These are phyloP conservation scores for Penicillium freii DNA, from an alignment of 2,329 filamentous ascomycete genomes.

Conservation along the genomic window DNA sequence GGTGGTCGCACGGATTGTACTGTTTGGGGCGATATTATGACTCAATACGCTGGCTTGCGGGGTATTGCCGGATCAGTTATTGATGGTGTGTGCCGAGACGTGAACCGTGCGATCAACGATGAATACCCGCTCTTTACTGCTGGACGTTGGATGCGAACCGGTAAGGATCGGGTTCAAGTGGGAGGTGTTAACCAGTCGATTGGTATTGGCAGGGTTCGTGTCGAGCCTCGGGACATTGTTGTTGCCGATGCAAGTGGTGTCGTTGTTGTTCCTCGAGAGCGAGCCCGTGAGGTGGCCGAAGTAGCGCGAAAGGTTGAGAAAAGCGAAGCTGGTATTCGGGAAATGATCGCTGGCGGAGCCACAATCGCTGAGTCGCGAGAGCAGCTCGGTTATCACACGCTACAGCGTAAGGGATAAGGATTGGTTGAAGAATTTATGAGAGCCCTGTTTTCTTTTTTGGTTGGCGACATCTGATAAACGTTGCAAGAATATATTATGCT, in stretches of 20 bases:
- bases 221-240: constrained; percentile 30
- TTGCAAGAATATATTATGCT: too few relatives aligned
- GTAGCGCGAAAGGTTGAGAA: constrained; percentile 11
- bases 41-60: constrained; percentile 33
- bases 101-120: constrained; percentile 30
- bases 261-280: constrained; percentile 18
- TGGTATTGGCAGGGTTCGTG: constrained; percentile 30
- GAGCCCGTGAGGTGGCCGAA: constrained; percentile 18
- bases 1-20: constrained; percentile 36
- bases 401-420: constrained; percentile 13
- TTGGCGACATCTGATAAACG: too few relatives aligned
- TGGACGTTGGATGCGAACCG: constrained; percentile 37
- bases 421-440: constrained; percentile 5
- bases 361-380: constrained; percentile 15
- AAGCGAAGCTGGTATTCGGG: constrained; percentile 29
- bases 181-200: constrained; percentile 31
- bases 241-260: constrained; percentile 31
- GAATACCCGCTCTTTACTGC: constrained; percentile 33
- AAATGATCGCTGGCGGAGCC: constrained; percentile 26
- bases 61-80: constrained; percentile 36
- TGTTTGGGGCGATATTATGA: constrained; percentile 41
- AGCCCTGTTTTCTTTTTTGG: too few relatives aligned
- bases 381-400: constrained; percentile 16
- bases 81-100: constrained; percentile 36
- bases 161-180: constrained; percentile 35